Conservation (phyloP, 164 flowering plant species). For the Amborella trichopoda region DNA sequence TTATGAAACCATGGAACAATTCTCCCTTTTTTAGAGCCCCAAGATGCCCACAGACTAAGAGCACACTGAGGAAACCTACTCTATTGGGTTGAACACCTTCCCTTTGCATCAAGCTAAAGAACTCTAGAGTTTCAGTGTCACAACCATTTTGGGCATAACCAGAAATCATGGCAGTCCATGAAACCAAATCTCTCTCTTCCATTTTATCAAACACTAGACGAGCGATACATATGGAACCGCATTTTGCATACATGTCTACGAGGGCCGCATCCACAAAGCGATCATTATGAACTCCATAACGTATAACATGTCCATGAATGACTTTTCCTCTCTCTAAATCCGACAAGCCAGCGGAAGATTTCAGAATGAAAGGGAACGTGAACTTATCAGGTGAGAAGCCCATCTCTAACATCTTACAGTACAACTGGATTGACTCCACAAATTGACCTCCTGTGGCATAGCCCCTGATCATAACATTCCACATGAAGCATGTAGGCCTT, state of each 20-base stretch:
- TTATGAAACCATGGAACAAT: constrained; percentile 7
- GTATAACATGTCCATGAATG: constrained; percentile 9
- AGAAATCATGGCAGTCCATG: constrained; percentile 13
- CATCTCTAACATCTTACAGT: constrained; percentile 1
- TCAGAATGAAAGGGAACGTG: constrained; percentile 11
- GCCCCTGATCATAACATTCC: constrained; percentile 9
- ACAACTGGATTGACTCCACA: constrained; percentile 2
- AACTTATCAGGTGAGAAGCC: constrained; percentile 8
- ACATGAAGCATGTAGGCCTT: constrained; percentile 6
- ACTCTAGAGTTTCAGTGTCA: constrained; percentile 6
- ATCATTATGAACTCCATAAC: constrained; percentile 7
- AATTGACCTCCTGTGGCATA: constrained; percentile 6
- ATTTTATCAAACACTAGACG: constrained; percentile 11
- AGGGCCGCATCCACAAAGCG: constrained; percentile 7
- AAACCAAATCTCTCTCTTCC: constrained; percentile 9
- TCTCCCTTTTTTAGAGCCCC: constrained; percentile 11
- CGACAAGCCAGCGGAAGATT: constrained; percentile 9
- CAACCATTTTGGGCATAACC: constrained; percentile 12
- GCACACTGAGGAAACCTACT: constrained; percentile 11
- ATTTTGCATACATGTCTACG: constrained; percentile 10
- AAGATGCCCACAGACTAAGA: constrained; percentile 11
- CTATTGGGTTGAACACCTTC: constrained; percentile 5
- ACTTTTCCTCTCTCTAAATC: constrained; percentile 7
- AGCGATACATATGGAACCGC: constrained; percentile 5
- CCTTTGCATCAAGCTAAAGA: constrained; percentile 7